Percentiles rank a stretch among this genome's conserved stretches.
These are phyloP conservation scores for Fusarium albidum DNA, from an alignment of 2,329 filamentous ascomycete genomes.

Conservation along the genomic window DNA sequence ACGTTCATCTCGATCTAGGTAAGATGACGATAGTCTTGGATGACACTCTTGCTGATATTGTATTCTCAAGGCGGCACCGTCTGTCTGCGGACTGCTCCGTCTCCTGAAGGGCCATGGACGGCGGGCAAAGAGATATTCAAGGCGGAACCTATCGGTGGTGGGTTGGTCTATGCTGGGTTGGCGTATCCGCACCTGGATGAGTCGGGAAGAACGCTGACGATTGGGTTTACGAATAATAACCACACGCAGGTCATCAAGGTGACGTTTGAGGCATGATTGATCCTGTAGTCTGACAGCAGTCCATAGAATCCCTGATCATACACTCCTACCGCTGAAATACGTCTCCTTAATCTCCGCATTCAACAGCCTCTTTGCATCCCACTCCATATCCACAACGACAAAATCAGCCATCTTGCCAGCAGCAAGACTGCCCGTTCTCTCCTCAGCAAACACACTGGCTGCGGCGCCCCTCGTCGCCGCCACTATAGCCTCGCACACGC, in stretches of 20 bases:
- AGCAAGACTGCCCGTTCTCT: slow-evolving; percentile 57
- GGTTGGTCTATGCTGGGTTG: slow-evolving; percentile 47
- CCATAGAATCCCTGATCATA: no score
- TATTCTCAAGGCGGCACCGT: slow-evolving; percentile 14
- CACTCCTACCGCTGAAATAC: slow-evolving; percentile 58
- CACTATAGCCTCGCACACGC: slow-evolving; percentile 58
- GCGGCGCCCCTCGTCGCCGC: slow-evolving; percentile 62
- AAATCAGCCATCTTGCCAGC: slow-evolving; percentile 64
- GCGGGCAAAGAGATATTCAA: slow-evolving; percentile 46
- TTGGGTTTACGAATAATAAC: slow-evolving; percentile 52
- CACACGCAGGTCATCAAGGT: slow-evolving; percentile 48
- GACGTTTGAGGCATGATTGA: no score
- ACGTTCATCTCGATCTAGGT: slow-evolving; percentile 42
- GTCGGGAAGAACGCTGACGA: slow-evolving; percentile 45
- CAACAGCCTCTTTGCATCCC: slow-evolving; percentile 56
- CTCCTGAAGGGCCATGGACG: slow-evolving; percentile 49
- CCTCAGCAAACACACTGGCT: slow-evolving; percentile 60
- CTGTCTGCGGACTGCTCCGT: slow-evolving; percentile 23
- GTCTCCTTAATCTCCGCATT: slow-evolving; percentile 58
- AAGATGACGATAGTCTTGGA: neutral
- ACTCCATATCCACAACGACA: slow-evolving; percentile 55
- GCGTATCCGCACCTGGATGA: slow-evolving; percentile 49
- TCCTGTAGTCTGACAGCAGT: no score
- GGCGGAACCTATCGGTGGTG: slow-evolving; percentile 42
- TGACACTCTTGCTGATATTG: neutral